Evolutionary conservation across 768 basidiomycete species (phyloP), one percentile per base, ranked within the genome.

Genomic region (Lactarius tabidus): DNA sequence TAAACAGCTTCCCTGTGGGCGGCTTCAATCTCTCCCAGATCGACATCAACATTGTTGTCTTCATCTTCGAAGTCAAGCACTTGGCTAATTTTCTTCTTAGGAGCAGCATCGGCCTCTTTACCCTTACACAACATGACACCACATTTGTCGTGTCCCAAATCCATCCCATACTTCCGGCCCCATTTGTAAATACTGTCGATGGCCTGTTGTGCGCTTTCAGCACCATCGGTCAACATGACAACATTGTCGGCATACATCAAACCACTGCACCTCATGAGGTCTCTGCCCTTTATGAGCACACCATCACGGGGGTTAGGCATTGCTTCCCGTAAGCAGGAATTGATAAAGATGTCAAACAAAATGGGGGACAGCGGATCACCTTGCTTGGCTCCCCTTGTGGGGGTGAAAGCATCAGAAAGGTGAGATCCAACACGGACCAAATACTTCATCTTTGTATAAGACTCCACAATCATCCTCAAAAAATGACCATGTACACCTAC

Each of bases 281-380:
- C 39, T 2, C 10, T 14, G 14, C 7, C 38, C 15, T 12, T 14
- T 10, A 39, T 2, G 38, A 7, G 8, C 38, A 17, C 38, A 14
- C 15, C 38, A 39, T 14, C 38, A 15, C 2, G 33, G 33, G 3
- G 4, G 3, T 33, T 33, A 8, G 33, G 14, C 14, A 39, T 3
- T 2, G 38, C 15, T 15, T 39, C 14, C 10, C 10, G 12, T 1
- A 69, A 18, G n/a, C 62, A 38, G 28, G 55, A 41, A 39, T 67
- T 64, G 8, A 70, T 59, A 26, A 57, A 68, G 7, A 70, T 45
- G 57, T 68, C 59, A 39, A 67, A 69, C 10, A 69, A 35, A n/a
- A 64, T 45, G 0, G 67, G 69, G 54, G 67, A 70, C 2, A 70
- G 60, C 12, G 69, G 67, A 26, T 68, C 64, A 0, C 69, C 69